phyloP scores from a whole-genome alignment of 805 yeast genomes.

The Ogataea ganodermae region DNA sequence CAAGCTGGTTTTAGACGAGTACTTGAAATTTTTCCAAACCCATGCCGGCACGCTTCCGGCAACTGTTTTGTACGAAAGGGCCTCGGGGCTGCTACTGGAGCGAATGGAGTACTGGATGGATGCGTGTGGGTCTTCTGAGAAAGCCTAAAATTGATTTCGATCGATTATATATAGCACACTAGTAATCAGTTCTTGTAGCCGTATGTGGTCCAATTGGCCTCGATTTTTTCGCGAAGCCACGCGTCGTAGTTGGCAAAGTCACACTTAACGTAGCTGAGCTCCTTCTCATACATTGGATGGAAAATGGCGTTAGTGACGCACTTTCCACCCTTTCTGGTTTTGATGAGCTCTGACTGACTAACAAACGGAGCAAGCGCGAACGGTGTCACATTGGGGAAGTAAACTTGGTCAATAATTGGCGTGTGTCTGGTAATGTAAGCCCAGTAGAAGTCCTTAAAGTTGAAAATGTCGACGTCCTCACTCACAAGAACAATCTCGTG shows the following conservation, averaged over 20 bases:
- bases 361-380: constrained; percentile 33
- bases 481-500: constrained; percentile 32
- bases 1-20: constrained; percentile 32
- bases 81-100: constrained; percentile 25
- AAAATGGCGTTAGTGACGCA: constrained; percentile 31
- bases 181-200: constrained; percentile 4
- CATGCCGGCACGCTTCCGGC: constrained; percentile 29
- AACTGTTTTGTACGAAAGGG: constrained; percentile 33
- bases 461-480: constrained; percentile 33
- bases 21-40: constrained; percentile 27
- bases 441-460: constrained; percentile 31
- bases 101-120: constrained; percentile 36
- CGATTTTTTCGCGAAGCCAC: background rate
- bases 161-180: too few species aligned
- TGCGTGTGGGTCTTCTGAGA: constrained; percentile 27
- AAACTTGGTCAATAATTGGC: constrained; percentile 27
- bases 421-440: constrained; percentile 33
- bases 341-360: constrained; percentile 18
- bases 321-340: constrained; percentile 27
- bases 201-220: background rate
- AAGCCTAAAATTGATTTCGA: background rate
- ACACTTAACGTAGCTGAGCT: constrained; percentile 26
- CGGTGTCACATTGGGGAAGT: constrained; percentile 21
- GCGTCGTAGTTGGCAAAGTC: constrained; percentile 18
- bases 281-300: constrained; percentile 22